Evolutionary conservation across 805 yeast genomes (phyloP).

Genomic region (Nakazawaea anatomiae): DNA sequence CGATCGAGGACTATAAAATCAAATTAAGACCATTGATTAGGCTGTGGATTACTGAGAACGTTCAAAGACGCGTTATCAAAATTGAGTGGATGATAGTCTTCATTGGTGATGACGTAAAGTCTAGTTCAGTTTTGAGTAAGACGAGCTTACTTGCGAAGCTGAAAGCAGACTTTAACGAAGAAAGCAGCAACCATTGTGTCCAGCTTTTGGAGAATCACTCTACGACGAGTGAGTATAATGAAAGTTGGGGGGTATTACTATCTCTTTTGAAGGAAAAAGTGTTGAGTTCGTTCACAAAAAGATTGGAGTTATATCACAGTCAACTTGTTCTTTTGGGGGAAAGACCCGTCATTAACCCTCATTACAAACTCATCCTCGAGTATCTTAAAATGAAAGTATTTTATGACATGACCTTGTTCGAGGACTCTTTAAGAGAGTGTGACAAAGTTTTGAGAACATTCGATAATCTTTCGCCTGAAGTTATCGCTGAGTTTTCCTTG

Average conservation of each 20-base stretch:
- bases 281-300: constrained; percentile 50
- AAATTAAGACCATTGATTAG: constrained; percentile 76
- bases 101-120: constrained; percentile 29
- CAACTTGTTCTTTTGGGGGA: constrained; percentile 12
- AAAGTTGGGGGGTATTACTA: constrained; percentile 1
- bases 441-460: constrained; percentile 34
- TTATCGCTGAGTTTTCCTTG: not conserved
- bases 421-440: constrained; percentile 54
- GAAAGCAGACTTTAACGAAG: constrained; percentile 22
- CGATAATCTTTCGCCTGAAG: constrained; percentile 10
- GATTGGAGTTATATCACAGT: constrained; percentile 34
- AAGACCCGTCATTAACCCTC: constrained; percentile 13
- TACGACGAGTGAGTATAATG: not conserved
- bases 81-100: constrained; percentile 61
- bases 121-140: constrained; percentile 13
- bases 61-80: constrained; percentile 32
- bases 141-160: constrained; percentile 25
- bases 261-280: constrained; percentile 23
- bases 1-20: constrained; percentile 67
- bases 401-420: constrained; percentile 46
- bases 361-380: constrained; percentile 10
- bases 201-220: not conserved
- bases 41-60: constrained; percentile 62
- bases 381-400: constrained; percentile 30
- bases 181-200: not conserved